Base-by-base conservation (phyloP, 352 stramenopile genomes). In the Globisporangium mamillatum region DNA sequence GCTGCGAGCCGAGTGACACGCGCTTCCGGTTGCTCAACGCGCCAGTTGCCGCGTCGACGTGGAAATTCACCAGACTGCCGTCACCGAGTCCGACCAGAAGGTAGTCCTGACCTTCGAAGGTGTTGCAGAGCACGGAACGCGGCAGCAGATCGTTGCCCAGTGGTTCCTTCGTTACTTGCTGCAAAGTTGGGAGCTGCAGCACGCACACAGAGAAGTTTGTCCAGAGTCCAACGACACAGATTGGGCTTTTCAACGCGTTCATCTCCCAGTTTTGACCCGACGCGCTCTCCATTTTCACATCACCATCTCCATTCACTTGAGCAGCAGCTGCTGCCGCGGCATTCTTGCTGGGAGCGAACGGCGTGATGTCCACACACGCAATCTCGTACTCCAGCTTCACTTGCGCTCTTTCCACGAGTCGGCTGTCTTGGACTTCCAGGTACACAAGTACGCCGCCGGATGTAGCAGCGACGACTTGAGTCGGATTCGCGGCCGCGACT, bases 31-130 rank as follows among this genome's bases (percentile, higher is more conserved):
- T 82, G 57, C 72, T 81, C 58, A 97, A 68, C 7, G 70, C 77
- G 24, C 81, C 79, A 36, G 70, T 75, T 10, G 54, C 41, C 2
- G 73, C 58, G 27, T 91, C 79, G 34, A 98, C 67, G n/a, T 91
- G 76, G 74, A 97, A 98, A 62, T 95, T 98, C 61, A 98, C 88
- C 9, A 99, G 73, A 71, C 86, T 96, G 20, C 97, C 97, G 74
- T 99, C 97, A 20, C 97, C 97, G n/a, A 99, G 81, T 59, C 97
- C 97, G 16, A 99, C 92, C 27, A 99, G 84, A 24, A 99, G 68
- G 69, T 98, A 98, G 68, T 95, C 71, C 48, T 91, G 75, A 29
- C 74, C 78, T 60, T 97, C 91, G 56, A 95, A 94, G 9, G 86
- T 90, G 60, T 93, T 93, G 71, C 91, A 90, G 27, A 98, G 70